phyloP scores from a whole-genome alignment of 108 stramenopile species.

The Discostella stelligeroides region DNA sequence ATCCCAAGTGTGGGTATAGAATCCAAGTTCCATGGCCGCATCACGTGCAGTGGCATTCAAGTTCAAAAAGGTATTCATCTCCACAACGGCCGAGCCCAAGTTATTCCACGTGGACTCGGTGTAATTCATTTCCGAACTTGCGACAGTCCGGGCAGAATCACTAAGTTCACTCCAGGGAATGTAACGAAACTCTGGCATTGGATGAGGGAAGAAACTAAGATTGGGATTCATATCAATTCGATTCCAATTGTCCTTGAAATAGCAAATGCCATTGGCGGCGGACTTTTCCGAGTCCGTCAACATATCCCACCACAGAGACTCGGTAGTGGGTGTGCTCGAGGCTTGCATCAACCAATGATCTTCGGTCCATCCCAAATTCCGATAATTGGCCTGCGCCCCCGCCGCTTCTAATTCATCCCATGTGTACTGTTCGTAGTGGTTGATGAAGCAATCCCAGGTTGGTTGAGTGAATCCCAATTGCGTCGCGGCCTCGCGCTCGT shows the following conservation, averaged over 20 bases:
- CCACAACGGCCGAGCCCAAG: conserved; percentile 31
- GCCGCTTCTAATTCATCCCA: conserved; percentile 38
- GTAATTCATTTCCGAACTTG: conserved; percentile 31
- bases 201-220: conserved; percentile 33
- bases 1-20: conserved; percentile 57
- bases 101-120: conserved; percentile 38
- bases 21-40: conserved; percentile 50
- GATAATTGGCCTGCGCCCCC: conserved; percentile 18
- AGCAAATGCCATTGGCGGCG: conserved; percentile 48
- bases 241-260: conserved; percentile 58
- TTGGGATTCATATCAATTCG: conserved; percentile 47
- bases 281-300: conserved; percentile 31
- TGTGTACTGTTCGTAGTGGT: conserved; percentile 44
- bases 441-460: conserved; percentile 55
- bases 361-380: conserved; percentile 43
- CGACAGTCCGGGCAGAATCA: conserved; percentile 9
- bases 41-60: conserved; percentile 26
- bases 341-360: conserved; percentile 32
- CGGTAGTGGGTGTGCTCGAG: conserved; percentile 19
- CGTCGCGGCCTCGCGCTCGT: conserved; percentile 28
- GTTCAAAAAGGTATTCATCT: conserved; percentile 48
- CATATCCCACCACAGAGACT: conserved; percentile 47
- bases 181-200: conserved; percentile 45
- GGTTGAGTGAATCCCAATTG: conserved; percentile 41
- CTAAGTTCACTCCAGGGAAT: conserved; percentile 44